phyloP scores from a whole-genome alignment of 352 stramenopile species.

The Globisporangium rhizosaccharum region DNA sequence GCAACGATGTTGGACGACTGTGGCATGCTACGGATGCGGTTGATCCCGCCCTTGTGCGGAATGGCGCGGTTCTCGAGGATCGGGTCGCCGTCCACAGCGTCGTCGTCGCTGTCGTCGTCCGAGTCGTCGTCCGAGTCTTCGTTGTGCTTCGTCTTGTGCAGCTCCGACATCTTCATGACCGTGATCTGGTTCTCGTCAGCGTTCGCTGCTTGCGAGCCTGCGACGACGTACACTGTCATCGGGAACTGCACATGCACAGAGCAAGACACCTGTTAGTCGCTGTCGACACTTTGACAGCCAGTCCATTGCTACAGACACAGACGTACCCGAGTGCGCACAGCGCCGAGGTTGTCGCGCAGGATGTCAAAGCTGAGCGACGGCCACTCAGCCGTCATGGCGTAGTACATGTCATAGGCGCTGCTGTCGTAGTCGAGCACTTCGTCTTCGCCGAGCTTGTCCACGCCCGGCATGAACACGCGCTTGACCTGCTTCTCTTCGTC shows the following conservation, averaged over 20 bases:
- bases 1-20: slow-evolving; percentile 96
- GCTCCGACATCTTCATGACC: slow-evolving; percentile 97
- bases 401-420: slow-evolving; percentile 99
- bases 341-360: slow-evolving; percentile 93
- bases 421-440: slow-evolving; percentile 98
- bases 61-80: slow-evolving; percentile 95
- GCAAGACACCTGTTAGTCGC: not conserved
- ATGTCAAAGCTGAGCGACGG: slow-evolving; percentile 97
- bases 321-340: slow-evolving; percentile 70
- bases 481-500: slow-evolving; percentile 46
- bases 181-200: slow-evolving; percentile 94
- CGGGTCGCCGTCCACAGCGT: slow-evolving; percentile 94
- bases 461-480: slow-evolving; percentile 93
- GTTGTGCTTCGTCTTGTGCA: slow-evolving; percentile 92
- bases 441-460: slow-evolving; percentile 88
- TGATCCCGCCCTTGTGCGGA: slow-evolving; percentile 93
- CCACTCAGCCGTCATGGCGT: slow-evolving; percentile 97
- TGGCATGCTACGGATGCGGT: slow-evolving; percentile 94
- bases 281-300: not conserved
- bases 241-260: slow-evolving; percentile 71
- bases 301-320: not conserved
- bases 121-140: slow-evolving; percentile 68
- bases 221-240: slow-evolving; percentile 94
- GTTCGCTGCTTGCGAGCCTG: slow-evolving; percentile 94
- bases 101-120: slow-evolving; percentile 82